Percentiles rank a stretch among this genome's conserved stretches.
These are phyloP conservation scores for Lathyrus tuberosus DNA, from an alignment of 306 rosid species.

Conservation along the genomic window DNA sequence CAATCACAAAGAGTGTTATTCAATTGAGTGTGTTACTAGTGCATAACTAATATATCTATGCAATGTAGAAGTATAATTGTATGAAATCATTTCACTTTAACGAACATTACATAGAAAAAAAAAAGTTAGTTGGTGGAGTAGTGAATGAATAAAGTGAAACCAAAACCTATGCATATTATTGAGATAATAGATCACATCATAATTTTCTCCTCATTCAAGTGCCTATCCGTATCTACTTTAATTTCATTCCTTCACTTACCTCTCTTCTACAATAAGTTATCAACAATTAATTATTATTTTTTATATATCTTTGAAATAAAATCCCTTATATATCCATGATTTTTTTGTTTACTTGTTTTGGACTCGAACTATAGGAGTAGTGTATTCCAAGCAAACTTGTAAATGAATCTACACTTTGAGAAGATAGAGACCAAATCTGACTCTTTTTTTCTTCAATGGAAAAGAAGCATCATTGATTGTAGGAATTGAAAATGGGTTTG, in stretches of 20 bases:
- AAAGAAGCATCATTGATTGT: slow-evolving; percentile 68
- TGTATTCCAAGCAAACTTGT: slow-evolving; percentile 58
- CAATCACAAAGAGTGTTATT: no score
- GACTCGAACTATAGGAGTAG: slow-evolving; percentile 66
- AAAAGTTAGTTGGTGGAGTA: slow-evolving; percentile 43
- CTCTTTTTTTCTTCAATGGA: slow-evolving; percentile 51
- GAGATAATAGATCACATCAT: slow-evolving; percentile 33
- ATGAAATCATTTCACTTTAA: slow-evolving; percentile 40
- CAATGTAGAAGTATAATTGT: slow-evolving; percentile 7
- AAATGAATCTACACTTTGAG: slow-evolving; percentile 44
- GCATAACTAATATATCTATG: slow-evolving; percentile 17
- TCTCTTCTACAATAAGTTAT: slow-evolving; percentile 68
- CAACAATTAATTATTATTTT: not conserved
- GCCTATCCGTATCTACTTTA: slow-evolving; percentile 34
- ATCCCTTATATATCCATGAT: slow-evolving; percentile 1
- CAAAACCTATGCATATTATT: slow-evolving; percentile 30
- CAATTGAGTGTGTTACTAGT: not conserved
- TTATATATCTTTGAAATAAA: not conserved
- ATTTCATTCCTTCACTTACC: slow-evolving; percentile 52
- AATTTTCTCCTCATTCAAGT: slow-evolving; percentile 44
- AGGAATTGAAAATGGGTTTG: slow-evolving; percentile 48
- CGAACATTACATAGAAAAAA: slow-evolving; percentile 45
- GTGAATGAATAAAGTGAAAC: slow-evolving; percentile 45
- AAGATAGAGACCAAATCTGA: slow-evolving; percentile 44
- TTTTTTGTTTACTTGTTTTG: slow-evolving; percentile 63